Evolutionary conservation across 2,329 filamentous ascomycete species (phyloP), one percentile per base, ranked within the genome.

Genomic region (Pestalotiopsis sp.): DNA sequence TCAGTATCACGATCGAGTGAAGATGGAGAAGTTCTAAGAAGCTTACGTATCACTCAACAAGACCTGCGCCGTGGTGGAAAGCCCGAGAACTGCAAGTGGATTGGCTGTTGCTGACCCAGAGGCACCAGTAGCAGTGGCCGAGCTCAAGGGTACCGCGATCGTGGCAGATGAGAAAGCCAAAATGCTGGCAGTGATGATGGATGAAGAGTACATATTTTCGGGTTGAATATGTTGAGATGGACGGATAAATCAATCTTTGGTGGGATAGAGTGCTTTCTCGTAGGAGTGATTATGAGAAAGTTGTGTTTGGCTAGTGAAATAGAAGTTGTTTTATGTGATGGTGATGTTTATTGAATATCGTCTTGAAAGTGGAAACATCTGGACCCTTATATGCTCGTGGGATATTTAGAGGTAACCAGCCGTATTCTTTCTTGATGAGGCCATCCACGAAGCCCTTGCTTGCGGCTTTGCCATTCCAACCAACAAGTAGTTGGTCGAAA

Each of bases 11-110:
- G n/a, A 12, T n/a, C 23, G 40, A 41, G 31, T 27, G 20, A n/a
- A 14, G 27, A 20, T 45, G 11, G 41, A 60, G n/a, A n/a, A 12
- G 2, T 3, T n/a, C 23, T 7, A n/a, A 27, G 2, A 31, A 2
- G 72, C 80, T 74, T 72, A 81, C 76, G 76, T 80, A 71, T 83
- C 80, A 3, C 81, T 80, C 40, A 83, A 77, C 40, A 76, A 73
- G 69, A 83, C 80, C 73, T 81, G 78, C 65, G 80, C 76, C 23
- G 81, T 77, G 63, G 78, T 76, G 71, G 77, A 80, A 25, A 78
- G 73, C 62, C 72, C 60, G 27, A 65, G 52, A 57, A 67, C 60
- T n/a, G 65, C 64, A 59, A 72, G 67, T 27, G 72, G 68, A 25
- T 72, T 67, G 6, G 65, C 68, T 36, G 27, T 25, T 61, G 27